Percentiles rank a stretch among this genome's conserved stretches.
Conservation (phyloP, 2,329 filamentous ascomycete species). For the Fusarium sp. region DNA sequence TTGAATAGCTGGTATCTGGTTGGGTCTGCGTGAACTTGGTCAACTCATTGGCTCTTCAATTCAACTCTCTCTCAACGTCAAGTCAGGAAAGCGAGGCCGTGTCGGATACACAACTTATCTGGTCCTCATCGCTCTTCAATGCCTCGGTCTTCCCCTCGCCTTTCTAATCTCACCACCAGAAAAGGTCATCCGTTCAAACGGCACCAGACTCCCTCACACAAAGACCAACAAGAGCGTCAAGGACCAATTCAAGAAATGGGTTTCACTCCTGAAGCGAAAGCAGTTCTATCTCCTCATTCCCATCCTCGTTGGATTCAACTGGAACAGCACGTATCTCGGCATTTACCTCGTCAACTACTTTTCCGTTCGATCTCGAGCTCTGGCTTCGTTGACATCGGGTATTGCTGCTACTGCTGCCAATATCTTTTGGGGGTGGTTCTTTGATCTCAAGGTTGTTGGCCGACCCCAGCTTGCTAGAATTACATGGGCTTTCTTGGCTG, state of each 20-base stretch:
- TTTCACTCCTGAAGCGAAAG: slow-evolving; percentile 54
- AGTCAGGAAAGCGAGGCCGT: slow-evolving; percentile 50
- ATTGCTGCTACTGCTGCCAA: slow-evolving; percentile 60
- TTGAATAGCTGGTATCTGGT: slow-evolving; percentile 61
- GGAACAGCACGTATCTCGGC: slow-evolving; percentile 63
- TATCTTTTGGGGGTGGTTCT: slow-evolving; percentile 63
- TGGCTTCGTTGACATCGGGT: slow-evolving; percentile 60
- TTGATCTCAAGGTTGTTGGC: slow-evolving; percentile 56
- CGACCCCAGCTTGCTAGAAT: slow-evolving; percentile 57
- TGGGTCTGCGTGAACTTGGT: slow-evolving; percentile 64
- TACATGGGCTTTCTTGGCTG: slow-evolving; percentile 56
- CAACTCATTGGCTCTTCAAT: slow-evolving; percentile 65
- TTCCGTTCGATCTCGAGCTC: slow-evolving; percentile 60
- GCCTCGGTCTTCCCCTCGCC: slow-evolving; percentile 41
- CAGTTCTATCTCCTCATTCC: slow-evolving; percentile 63
- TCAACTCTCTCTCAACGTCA: slow-evolving; percentile 62
- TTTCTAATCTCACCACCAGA: slow-evolving; percentile 37
- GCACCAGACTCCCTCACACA: slow-evolving; percentile 24
- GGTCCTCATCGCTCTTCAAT: slow-evolving; percentile 43
- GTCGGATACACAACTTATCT: slow-evolving; percentile 43
- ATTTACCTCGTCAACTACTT: slow-evolving; percentile 67
- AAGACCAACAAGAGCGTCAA: slow-evolving; percentile 31
- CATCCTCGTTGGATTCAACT: slow-evolving; percentile 62
- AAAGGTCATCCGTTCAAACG: slow-evolving; percentile 41
- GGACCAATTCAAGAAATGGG: slow-evolving; percentile 39